These are phyloP conservation scores for Gnomoniopsis smithogilvyi DNA, from an alignment of 2,329 filamentous ascomycete genomes.

Conservation along the genomic window DNA sequence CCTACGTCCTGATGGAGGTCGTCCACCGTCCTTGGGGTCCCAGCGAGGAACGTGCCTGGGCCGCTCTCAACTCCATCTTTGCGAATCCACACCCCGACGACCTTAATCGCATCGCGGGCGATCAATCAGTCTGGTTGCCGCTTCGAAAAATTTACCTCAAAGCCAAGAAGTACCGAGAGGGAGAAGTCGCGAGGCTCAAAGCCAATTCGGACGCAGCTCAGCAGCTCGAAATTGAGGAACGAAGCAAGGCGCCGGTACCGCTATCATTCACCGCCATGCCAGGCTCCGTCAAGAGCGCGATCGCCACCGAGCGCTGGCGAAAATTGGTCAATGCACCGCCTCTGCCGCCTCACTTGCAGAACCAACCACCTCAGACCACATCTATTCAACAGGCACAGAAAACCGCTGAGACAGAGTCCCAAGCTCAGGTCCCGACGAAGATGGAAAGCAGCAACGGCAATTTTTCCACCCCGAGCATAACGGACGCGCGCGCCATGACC, in stretches of 20 bases:
- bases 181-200: slow-evolving; percentile 47
- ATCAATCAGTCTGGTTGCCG: slow-evolving; percentile 50
- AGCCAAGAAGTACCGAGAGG: slow-evolving; percentile 48
- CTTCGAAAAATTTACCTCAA: slow-evolving; percentile 52
- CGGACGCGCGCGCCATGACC: slow-evolving; percentile 18
- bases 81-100: slow-evolving; percentile 35
- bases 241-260: slow-evolving; percentile 36
- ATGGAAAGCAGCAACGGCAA: slow-evolving; percentile 10
- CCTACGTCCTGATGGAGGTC: slow-evolving; percentile 52
- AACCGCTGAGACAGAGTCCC: background rate
- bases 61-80: slow-evolving; percentile 28
- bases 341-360: slow-evolving; percentile 14
- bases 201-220: slow-evolving; percentile 46
- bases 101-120: slow-evolving; percentile 40
- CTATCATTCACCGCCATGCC: slow-evolving; percentile 46
- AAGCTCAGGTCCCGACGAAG: background rate
- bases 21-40: slow-evolving; percentile 39
- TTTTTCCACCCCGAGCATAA: slow-evolving; percentile 5
- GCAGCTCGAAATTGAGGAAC: slow-evolving; percentile 47
- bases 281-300: slow-evolving; percentile 40
- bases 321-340: slow-evolving; percentile 37
- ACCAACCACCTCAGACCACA: background rate
- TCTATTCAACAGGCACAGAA: background rate
- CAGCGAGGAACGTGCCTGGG: slow-evolving; percentile 27
- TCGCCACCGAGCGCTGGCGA: slow-evolving; percentile 52